Percentiles rank a stretch among this genome's conserved stretches.
Evolutionary conservation across 768 basidiomycete species (phyloP).

Genomic region (Kwoniella sp.): DNA sequence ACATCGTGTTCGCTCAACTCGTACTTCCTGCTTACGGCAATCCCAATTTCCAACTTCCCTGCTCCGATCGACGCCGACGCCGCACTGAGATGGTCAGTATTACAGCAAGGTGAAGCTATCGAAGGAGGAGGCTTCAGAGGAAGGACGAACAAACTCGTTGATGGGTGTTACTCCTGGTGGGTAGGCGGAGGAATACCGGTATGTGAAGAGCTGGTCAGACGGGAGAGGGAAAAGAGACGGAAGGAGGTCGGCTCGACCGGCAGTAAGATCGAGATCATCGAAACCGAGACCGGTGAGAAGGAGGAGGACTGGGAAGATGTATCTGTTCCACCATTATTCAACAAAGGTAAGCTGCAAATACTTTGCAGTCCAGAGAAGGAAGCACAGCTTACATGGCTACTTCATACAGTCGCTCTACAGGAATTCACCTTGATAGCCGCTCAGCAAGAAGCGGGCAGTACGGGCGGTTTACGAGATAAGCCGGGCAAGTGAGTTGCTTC

Average conservation of each 20-base stretch:
- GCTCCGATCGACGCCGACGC: conserved; percentile 64
- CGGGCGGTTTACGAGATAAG: conserved; percentile 90
- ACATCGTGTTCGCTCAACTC: conserved; percentile 89
- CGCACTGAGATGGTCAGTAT: conserved; percentile 76
- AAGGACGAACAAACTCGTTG: conserved; percentile 95
- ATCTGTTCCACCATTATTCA: conserved; percentile 58
- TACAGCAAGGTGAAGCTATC: conserved; percentile 78
- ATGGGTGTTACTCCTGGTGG: conserved; percentile 99
- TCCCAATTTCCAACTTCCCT: conserved; percentile 35
- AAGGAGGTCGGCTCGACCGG: conserved; percentile 2
- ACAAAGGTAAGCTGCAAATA: conserved; percentile 39
- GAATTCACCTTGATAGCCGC: conserved; percentile 83
- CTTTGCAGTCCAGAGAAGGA: neutral
- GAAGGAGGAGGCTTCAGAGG: conserved; percentile 93
- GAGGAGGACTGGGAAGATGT: conserved; percentile 70
- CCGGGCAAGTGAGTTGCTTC: conserved; percentile 75
- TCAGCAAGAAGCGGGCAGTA: conserved; percentile 65
- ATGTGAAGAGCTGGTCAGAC: conserved; percentile 62
- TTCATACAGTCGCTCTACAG: conserved; percentile 67
- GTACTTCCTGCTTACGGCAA: conserved; percentile 71
- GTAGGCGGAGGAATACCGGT: conserved; percentile 84
- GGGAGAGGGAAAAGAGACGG: conserved; percentile 23
- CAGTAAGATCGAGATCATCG: conserved; percentile 32
- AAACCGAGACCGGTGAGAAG: conserved; percentile 55
- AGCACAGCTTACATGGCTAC: conserved; percentile 2